These are phyloP conservation scores for Globisporangium takayamanum DNA, from an alignment of 352 stramenopile species.

Conservation along the genomic window DNA sequence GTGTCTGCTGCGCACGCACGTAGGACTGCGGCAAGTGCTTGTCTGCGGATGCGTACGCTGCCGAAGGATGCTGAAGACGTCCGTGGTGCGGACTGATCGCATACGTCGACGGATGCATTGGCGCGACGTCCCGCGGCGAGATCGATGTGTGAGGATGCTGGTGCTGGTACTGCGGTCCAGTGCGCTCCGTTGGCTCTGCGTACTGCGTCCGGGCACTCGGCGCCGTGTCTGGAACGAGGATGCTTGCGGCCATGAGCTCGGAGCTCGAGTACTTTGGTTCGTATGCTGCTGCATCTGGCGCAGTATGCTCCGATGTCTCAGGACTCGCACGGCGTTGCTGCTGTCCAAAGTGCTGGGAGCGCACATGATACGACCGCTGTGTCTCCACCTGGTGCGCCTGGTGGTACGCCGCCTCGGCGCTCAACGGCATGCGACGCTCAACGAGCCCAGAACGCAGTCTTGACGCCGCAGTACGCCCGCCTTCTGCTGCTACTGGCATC, in stretches of 20 bases:
- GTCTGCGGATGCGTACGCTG: not conserved
- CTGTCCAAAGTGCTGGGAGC: not conserved
- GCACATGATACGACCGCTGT: not conserved
- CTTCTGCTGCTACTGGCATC: no score
- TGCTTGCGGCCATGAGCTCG: slow-evolving; percentile 10
- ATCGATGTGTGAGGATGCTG: slow-evolving; percentile 6
- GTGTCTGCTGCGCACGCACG: not conserved
- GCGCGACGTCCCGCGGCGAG: slow-evolving; percentile 1
- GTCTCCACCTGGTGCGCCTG: not conserved
- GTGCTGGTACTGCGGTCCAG: not conserved
- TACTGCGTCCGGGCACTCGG: not conserved
- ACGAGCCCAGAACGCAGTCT: no score
- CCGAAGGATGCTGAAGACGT: not conserved
- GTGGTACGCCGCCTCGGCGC: not conserved
- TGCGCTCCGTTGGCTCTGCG: not conserved
- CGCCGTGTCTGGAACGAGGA: slow-evolving; percentile 2
- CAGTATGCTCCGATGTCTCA: not conserved
- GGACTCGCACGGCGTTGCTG: not conserved
- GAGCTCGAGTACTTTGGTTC: slow-evolving; percentile 9
- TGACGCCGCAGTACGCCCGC: no score
- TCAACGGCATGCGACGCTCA: not conserved
- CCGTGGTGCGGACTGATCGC: slow-evolving; percentile 15
- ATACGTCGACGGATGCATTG: slow-evolving; percentile 9
- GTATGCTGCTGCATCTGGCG: not conserved
- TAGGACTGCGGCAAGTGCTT: slow-evolving; percentile 5